Evolutionary conservation across 495 filamentous ascomycete species (phyloP).

Genomic region (Choiromyces venosus): DNA sequence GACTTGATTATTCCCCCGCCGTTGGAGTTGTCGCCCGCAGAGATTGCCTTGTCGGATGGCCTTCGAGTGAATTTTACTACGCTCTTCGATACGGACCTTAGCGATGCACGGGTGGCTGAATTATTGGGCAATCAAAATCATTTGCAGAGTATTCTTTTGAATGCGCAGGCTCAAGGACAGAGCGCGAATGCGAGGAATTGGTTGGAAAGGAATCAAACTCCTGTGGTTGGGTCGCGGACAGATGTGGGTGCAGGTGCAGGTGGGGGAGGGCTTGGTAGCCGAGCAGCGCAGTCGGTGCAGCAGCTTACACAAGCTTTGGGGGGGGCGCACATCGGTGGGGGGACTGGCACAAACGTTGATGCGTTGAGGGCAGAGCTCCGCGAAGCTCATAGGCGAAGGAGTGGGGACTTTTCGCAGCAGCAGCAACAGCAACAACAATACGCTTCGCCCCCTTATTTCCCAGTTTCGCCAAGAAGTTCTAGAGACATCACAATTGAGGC

Average conservation of each 20-base stretch:
- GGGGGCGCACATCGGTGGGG: background rate
- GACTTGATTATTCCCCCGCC: conserved; percentile 21
- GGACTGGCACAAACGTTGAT: background rate
- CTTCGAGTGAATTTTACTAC: conserved; percentile 23
- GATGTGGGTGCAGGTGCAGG: background rate
- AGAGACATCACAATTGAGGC: conserved; percentile 39
- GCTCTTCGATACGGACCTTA: conserved; percentile 25
- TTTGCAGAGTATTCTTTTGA: conserved; percentile 22
- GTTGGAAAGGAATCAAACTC: conserved; percentile 20
- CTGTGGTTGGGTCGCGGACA: background rate
- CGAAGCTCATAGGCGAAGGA: conserved; percentile 30
- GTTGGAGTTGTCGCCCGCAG: conserved; percentile 15
- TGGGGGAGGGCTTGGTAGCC: background rate
- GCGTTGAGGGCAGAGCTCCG: conserved; percentile 12
- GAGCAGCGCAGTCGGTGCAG: background rate
- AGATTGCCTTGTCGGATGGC: conserved; percentile 26
- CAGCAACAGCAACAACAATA: background rate
- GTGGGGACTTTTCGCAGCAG: background rate
- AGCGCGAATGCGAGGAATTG: conserved; percentile 34
- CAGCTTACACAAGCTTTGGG: background rate
- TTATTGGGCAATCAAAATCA: conserved; percentile 29
- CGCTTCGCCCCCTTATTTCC: no score
- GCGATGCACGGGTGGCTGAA: conserved; percentile 15
- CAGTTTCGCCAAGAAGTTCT: conserved; percentile 16
- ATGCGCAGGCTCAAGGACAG: conserved; percentile 21